Evolutionary conservation across 2,329 filamentous ascomycete genomes (phyloP), one percentile per base, ranked within the genome.

Genomic region (Hypoxylon sp.): DNA sequence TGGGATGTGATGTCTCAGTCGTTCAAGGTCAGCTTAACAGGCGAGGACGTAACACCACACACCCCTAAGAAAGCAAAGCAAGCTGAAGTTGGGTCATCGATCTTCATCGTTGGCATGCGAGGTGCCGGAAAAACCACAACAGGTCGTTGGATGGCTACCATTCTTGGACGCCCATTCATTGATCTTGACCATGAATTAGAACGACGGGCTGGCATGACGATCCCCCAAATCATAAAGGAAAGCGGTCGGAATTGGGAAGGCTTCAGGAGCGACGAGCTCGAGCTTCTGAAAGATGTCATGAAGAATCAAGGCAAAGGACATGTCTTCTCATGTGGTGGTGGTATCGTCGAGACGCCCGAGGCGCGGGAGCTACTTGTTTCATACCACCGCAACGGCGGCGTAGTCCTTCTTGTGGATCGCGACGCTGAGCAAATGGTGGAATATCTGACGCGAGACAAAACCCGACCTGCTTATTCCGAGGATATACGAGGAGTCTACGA

Each of bases 41-140:
- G 96, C 11, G 88, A 91, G 37, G 93, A 97, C 73, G 78, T 80
- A 6, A 74, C 76, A 15, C 67, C 70, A 67, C 3, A 53, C 67
- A 4, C 77, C 46, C 65, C 75, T 31, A 77, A 78, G 42, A 76
- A 73, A 59, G 66, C 72, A 76, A 58, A 79, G 79, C 64, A 83
- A 81, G 68, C 79, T 74, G 54, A 79, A 73, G 71, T 77, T 32
- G 80, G 88, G 73, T 87, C 88, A 52, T 97, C 94, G 0, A 91
- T 98, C 56, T 94, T 98, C 81, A 91, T 99, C 67, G 95, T 99
- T 72, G 96, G 96, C 8, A 99, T 99, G 96, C 90, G 96, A 72
- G 96, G 96, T 62, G 96, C 94, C 44, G 96, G 96, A 27, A 99
- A 99, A 83, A 98, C 96, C 0, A 99, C 96, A 0, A 92, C 93